phyloP scores from a whole-genome alignment of 2,329 filamentous ascomycete species.

The Apiospora saccharicola region DNA sequence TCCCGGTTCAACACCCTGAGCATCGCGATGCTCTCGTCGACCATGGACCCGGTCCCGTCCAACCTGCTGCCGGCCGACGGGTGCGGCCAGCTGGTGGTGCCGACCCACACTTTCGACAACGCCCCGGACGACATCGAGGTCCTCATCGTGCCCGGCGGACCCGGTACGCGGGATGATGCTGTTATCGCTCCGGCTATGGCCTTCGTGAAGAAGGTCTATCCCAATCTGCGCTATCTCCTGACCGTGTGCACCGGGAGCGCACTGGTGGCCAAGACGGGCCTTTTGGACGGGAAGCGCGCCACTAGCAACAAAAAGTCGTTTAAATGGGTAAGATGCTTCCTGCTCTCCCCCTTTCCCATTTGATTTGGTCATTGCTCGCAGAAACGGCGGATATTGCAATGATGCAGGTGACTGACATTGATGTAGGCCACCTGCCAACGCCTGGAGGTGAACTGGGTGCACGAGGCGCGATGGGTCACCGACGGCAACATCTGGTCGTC shows the following conservation, averaged over 20 bases:
- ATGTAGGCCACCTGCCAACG: constrained; percentile 48
- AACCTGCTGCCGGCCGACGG: constrained; percentile 37
- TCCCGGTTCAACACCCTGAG: constrained; percentile 45
- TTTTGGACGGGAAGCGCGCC: constrained; percentile 66
- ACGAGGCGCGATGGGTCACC: constrained; percentile 67
- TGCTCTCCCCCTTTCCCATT: background rate
- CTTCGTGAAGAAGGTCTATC: constrained; percentile 55
- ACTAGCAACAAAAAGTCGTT: constrained; percentile 73
- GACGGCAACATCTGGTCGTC: constrained; percentile 74
- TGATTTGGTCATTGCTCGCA: too few relatives aligned
- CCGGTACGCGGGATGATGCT: constrained; percentile 52
- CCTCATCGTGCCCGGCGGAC: constrained; percentile 71
- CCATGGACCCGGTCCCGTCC: constrained; percentile 51
- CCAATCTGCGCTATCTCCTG: constrained; percentile 61
- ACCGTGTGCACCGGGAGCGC: constrained; percentile 73
- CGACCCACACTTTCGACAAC: constrained; percentile 60
- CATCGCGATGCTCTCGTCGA: constrained; percentile 50
- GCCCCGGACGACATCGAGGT: constrained; percentile 64
- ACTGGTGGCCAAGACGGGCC: constrained; percentile 63
- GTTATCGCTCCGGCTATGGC: constrained; percentile 46
- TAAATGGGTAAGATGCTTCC: constrained; percentile 36
- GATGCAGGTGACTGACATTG: background rate
- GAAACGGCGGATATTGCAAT: background rate
- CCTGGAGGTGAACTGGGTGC: constrained; percentile 65
- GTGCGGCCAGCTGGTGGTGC: constrained; percentile 44